Evolutionary conservation across 2,329 filamentous ascomycete species (phyloP).

Genomic region (Trichophyton benhamiae): DNA sequence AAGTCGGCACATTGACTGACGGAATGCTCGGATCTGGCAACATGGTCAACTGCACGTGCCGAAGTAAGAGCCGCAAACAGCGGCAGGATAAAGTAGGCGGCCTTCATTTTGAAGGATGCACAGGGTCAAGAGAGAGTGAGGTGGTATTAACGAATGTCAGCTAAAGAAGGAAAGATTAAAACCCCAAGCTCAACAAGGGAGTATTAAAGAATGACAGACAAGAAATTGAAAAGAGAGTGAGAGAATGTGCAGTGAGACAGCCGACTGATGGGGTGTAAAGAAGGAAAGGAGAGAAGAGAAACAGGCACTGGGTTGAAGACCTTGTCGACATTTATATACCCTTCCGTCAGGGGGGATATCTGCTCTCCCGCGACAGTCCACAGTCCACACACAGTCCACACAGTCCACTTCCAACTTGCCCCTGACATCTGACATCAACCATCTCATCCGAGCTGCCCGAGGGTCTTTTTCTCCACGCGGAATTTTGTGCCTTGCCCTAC

Average conservation of each 20-base stretch:
- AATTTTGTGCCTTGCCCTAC: no score
- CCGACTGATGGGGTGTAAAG: no score
- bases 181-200: neutral
- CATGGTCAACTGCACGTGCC: neutral
- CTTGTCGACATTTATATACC: neutral
- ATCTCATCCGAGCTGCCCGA: neutral
- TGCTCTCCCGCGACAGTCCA: neutral
- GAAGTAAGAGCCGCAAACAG: conserved; percentile 1
- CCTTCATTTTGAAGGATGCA: neutral
- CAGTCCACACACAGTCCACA: no score
- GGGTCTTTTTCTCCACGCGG: neutral
- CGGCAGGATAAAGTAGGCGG: neutral
- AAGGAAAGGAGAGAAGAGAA: neutral
- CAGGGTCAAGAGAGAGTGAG: neutral
- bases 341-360: neutral
- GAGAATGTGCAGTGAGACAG: no score
- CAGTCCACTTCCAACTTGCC: neutral
- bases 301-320: neutral
- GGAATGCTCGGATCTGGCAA: no score
- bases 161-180: neutral
- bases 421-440: neutral
- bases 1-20: no score
- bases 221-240: neutral
- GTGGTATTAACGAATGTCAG: neutral
- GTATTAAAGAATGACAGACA: neutral